Evolutionary conservation across 2,329 filamentous ascomycete species (phyloP).

Genomic region (Penicillium hordei): DNA sequence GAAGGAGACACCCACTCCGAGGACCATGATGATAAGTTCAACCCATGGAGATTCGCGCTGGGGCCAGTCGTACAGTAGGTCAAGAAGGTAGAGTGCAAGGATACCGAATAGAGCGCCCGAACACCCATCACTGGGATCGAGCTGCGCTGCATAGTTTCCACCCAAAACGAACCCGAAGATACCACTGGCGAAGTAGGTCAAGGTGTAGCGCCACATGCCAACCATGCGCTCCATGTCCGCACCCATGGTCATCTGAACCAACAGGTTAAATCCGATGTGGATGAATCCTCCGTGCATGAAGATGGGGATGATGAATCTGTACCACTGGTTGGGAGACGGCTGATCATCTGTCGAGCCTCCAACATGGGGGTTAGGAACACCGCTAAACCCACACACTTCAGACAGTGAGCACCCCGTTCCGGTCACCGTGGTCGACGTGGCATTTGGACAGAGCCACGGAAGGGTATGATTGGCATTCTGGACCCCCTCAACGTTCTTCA

Average conservation of each 20-base stretch:
- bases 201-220: slow-evolving; percentile 78
- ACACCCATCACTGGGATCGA: slow-evolving; percentile 80
- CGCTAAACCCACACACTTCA: slow-evolving; percentile 79
- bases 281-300: slow-evolving; percentile 93
- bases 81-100: slow-evolving; percentile 81
- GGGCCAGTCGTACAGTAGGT: slow-evolving; percentile 89
- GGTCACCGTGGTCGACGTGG: slow-evolving; percentile 58
- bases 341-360: slow-evolving; percentile 53
- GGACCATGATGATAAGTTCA: slow-evolving; percentile 80
- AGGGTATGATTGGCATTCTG: slow-evolving; percentile 39
- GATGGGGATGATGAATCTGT: slow-evolving; percentile 90
- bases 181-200: slow-evolving; percentile 87
- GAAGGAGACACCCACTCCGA: slow-evolving; percentile 87
- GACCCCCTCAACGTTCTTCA: slow-evolving; percentile 67
- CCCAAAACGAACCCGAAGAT: slow-evolving; percentile 96
- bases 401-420: slow-evolving; percentile 65
- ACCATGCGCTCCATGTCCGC: slow-evolving; percentile 91
- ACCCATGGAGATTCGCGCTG: slow-evolving; percentile 73
- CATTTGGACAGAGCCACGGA: slow-evolving; percentile 77
- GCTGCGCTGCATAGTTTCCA: slow-evolving; percentile 84
- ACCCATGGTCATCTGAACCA: slow-evolving; percentile 85
- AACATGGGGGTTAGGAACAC: slow-evolving; percentile 65
- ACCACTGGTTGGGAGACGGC: slow-evolving; percentile 88
- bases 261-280: slow-evolving; percentile 93
- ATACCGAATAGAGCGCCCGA: slow-evolving; percentile 91